A percentile compares a stretch with the other conserved stretches of the same genome.
Conservation (phyloP, 768 basidiomycete species). For the Mycena kentingensis region DNA sequence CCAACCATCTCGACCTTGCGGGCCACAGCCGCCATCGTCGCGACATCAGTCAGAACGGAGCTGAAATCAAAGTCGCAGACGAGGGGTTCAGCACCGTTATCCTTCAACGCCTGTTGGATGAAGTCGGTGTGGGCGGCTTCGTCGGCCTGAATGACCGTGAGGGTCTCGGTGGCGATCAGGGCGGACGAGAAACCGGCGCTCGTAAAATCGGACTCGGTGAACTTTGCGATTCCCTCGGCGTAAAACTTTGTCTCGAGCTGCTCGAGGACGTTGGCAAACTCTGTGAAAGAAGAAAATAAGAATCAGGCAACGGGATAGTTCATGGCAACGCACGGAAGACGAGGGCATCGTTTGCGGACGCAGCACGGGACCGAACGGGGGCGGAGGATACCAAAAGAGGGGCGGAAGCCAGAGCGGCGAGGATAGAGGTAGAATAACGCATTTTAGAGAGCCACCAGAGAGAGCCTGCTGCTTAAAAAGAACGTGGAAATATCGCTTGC, state of each 20-base stretch:
- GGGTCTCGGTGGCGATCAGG: slow-evolving; percentile 58
- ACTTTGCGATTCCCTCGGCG: slow-evolving; percentile 61
- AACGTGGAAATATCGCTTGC: slow-evolving; percentile 23
- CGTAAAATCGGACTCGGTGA: slow-evolving; percentile 62
- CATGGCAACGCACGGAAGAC: slow-evolving; percentile 56
- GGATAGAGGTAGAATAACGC: slow-evolving; percentile 48
- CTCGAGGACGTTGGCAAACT: slow-evolving; percentile 77
- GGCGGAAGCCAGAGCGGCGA: slow-evolving; percentile 40
- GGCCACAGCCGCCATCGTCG: slow-evolving; percentile 69
- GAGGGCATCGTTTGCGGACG: slow-evolving; percentile 47
- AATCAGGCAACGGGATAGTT: not conserved
- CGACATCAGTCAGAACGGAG: slow-evolving; percentile 60
- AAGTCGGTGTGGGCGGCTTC: slow-evolving; percentile 8
- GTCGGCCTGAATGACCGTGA: slow-evolving; percentile 56
- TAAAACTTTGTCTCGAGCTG: slow-evolving; percentile 75
- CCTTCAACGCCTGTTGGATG: slow-evolving; percentile 39
- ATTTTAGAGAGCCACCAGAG: slow-evolving; percentile 40
- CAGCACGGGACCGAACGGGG: slow-evolving; percentile 44
- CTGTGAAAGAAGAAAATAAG: slow-evolving; percentile 37
- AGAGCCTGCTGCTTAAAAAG: slow-evolving; percentile 39
- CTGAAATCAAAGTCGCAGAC: slow-evolving; percentile 73
- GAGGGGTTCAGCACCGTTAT: slow-evolving; percentile 57
- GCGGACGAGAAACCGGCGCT: slow-evolving; percentile 63
- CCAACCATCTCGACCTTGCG: slow-evolving; percentile 78
- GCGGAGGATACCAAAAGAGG: slow-evolving; percentile 52